Evolutionary conservation across 345 rosid genomes (phyloP).

Genomic region (Camelina neglecta): DNA sequence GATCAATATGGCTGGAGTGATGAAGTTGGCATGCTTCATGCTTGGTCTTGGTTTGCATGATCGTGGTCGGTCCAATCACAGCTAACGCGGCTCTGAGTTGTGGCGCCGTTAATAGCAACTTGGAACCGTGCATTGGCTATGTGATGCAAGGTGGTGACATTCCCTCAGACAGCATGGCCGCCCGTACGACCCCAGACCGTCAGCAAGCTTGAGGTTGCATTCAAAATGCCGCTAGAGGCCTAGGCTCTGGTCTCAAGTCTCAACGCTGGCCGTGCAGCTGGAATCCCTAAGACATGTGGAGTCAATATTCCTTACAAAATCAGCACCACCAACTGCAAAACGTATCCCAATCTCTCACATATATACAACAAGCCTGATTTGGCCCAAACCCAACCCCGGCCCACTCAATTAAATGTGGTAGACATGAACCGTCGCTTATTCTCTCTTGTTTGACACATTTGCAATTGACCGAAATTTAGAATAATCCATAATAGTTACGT

Average conservation of each 20-base stretch:
- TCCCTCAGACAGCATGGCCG: not conserved
- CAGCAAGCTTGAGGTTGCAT: conserved; percentile 45
- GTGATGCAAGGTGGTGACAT: not conserved
- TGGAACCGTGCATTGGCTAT: conserved; percentile 40
- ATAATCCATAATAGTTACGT: no score
- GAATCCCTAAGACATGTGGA: conserved; percentile 28
- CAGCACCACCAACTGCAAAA: conserved; percentile 46
- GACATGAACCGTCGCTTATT: no score
- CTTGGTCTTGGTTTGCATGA: conserved; percentile 40
- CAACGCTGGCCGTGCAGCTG: conserved; percentile 31
- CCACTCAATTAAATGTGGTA: no score
- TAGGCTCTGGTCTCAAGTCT: conserved; percentile 26
- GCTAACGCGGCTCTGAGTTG: conserved; percentile 48
- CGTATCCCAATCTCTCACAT: conserved; percentile 13
- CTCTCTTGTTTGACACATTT: no score
- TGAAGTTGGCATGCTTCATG: conserved; percentile 31
- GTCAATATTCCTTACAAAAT: conserved; percentile 41
- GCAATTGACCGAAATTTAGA: no score
- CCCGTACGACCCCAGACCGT: conserved; percentile 41
- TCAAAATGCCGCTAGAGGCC: conserved; percentile 20
- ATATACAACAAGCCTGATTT: no score
- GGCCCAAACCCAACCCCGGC: no score
- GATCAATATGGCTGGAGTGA: conserved; percentile 25
- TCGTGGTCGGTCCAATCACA: conserved; percentile 34
- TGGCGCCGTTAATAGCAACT: conserved; percentile 31